Base-by-base conservation (phyloP, 2,329 filamentous ascomycete genomes). In the Myriosclerotinia curreyana region DNA sequence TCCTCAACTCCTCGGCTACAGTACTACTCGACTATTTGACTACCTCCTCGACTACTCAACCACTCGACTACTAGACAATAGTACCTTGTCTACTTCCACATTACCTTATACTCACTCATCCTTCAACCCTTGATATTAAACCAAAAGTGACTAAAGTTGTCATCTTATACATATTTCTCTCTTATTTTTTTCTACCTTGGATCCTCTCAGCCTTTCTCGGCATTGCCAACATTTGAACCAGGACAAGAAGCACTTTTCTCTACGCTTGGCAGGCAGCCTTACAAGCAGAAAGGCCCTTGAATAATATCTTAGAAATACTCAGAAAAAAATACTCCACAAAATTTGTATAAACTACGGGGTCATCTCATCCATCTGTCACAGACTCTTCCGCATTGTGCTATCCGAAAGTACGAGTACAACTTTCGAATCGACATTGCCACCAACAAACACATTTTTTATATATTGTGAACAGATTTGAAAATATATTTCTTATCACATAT, bases 241-340 rank as follows among this genome's bases (percentile, higher is more conserved):
- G 17, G 38, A 55, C 53, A 54, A 62, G 36, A 53, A 38, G 44
- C 25, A 49, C 44, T 51, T 40, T n/a, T n/a, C n/a, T n/a, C 36
- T 28, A 46, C 31, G 25, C 34, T 31, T 22, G 12, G n/a, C 17
- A 44, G 14, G 34, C 58, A 60, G 58, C 58, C 58, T 60, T 51
- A 52, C 34, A 60, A 20, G 31, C 28, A 22, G 62, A 38, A 60
- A 60, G 42, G 38, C 50, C 31, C 48, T 58, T 63, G 59, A 60
- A 60, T 6, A 60, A 60, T 6, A 52, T 51, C 44, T 51, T 51
- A 25, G 54, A 62, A 40, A 25, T 64, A 53, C 56, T 55, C 51
- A 50, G 61, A 42, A 48, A 59, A 59, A 5, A 7, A 28, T 22
- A 53, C 58, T 60, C 58, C 58, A 60, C 58, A 52, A 31, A 22